Evolutionary conservation across 2,329 filamentous ascomycete species (phyloP).

Genomic region (Zelopaecilomyces penicillatus): DNA sequence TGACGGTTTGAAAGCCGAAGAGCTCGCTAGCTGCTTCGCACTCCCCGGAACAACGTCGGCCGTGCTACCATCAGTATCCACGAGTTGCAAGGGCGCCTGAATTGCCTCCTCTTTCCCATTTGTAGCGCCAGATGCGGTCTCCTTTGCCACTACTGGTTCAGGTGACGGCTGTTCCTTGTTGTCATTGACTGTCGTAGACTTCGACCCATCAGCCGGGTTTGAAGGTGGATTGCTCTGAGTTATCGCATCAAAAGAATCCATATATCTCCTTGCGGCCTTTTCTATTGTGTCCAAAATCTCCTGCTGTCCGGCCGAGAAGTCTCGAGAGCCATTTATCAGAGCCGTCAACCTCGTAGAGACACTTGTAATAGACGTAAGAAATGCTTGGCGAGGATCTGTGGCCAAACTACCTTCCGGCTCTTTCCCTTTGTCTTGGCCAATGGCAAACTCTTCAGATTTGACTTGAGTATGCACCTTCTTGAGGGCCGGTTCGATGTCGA

Average conservation of each 20-base stretch:
- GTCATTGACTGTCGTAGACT: neutral
- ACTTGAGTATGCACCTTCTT: constrained; percentile 26
- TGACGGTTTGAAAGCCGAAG: neutral
- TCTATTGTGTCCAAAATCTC: constrained; percentile 43
- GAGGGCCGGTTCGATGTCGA: constrained; percentile 38
- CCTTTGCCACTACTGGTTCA: neutral
- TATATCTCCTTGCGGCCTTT: constrained; percentile 42
- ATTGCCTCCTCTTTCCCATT: neutral
- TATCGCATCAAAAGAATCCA: constrained; percentile 28
- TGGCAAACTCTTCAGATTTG: constrained; percentile 13
- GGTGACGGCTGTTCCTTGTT: neutral
- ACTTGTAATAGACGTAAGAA: constrained; percentile 27
- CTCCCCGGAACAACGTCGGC: too few species aligned
- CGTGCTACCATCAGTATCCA: too few species aligned
- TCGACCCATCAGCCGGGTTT: neutral
- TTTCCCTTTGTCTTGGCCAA: constrained; percentile 12
- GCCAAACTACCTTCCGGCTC: constrained; percentile 12
- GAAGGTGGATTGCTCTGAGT: constrained; percentile 3
- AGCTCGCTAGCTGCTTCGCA: neutral
- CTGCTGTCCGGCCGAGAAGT: constrained; percentile 29
- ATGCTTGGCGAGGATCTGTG: constrained; percentile 20
- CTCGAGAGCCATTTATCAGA: constrained; percentile 28
- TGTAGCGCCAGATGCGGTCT: neutral
- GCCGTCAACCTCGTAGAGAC: constrained; percentile 36
- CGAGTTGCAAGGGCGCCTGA: neutral